These are phyloP conservation scores for Cunninghamia lanceolata DNA, from an alignment of 75 land plant genomes.

Conservation along the genomic window DNA sequence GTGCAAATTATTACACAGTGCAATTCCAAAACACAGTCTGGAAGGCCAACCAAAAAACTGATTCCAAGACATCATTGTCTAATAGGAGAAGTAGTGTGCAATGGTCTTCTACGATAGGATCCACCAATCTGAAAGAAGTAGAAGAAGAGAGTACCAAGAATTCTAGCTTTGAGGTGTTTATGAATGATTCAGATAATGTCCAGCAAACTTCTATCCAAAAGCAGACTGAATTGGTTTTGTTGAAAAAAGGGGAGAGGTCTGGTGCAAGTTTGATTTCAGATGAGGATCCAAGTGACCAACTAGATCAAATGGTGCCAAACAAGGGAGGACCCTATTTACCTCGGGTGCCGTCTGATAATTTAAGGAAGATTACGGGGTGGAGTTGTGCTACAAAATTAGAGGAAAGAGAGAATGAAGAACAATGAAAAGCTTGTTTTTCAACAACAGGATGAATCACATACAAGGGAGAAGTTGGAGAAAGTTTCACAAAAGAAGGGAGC, in stretches of 20 bases:
- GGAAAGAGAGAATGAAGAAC: too few species aligned
- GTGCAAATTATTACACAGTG: background rate
- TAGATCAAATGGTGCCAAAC: too few species aligned
- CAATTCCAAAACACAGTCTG: conserved; percentile 17
- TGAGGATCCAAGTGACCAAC: conserved; percentile 9
- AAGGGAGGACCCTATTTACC: too few species aligned
- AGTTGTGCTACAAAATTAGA: too few species aligned
- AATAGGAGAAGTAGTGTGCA: background rate
- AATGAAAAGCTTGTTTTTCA: background rate
- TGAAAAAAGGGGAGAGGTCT: too few species aligned
- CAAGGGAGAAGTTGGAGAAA: too few species aligned
- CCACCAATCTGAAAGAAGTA: conserved; percentile 6
- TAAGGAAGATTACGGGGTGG: too few species aligned
- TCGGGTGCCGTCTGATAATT: too few species aligned
- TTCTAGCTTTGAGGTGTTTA: conserved; percentile 1
- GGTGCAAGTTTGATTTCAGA: conserved; percentile 5
- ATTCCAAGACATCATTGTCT: conserved; percentile 10
- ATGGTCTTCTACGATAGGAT: background rate
- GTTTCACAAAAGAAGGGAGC: too few species aligned
- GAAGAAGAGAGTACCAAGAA: conserved; percentile 13
- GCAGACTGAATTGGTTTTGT: too few species aligned
- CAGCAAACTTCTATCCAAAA: conserved; percentile 10
- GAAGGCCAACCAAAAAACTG: conserved; percentile 23
- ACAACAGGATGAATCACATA: background rate
- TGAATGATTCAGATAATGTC: conserved; percentile 9